Conservation (phyloP, 768 basidiomycete species). For the Pilatotrama ljubarskyi region DNA sequence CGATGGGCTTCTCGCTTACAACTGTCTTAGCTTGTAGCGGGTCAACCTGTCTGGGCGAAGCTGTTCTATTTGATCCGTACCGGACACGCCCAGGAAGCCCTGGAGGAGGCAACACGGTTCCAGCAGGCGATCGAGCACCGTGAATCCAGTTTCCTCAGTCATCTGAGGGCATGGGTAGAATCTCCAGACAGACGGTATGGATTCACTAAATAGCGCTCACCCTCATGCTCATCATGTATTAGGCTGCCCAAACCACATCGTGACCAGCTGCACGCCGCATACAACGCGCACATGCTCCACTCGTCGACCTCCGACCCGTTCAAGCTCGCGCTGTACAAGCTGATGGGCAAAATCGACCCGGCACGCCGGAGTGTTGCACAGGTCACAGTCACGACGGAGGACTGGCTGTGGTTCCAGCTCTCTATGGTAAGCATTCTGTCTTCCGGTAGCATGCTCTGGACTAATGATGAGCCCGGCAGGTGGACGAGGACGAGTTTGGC, state of each 20-base stretch:
- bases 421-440: slow-evolving; percentile 56
- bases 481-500: slow-evolving; percentile 81
- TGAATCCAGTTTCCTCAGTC: slow-evolving; percentile 80
- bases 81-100: slow-evolving; percentile 79
- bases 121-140: slow-evolving; percentile 73
- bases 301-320: slow-evolving; percentile 89
- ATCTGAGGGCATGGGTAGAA: slow-evolving; percentile 83
- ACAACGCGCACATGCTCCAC: slow-evolving; percentile 89
- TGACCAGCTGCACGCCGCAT: slow-evolving; percentile 78
- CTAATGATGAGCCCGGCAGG: slow-evolving; percentile 38
- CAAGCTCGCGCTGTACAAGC: slow-evolving; percentile 93
- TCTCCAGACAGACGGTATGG: slow-evolving; percentile 74
- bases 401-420: slow-evolving; percentile 98
- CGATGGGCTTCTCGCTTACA: not conserved
- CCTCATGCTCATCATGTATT: not conserved
- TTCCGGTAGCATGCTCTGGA: not conserved
- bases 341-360: slow-evolving; percentile 91
- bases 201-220: not conserved
- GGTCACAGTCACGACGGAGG: slow-evolving; percentile 91
- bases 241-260: slow-evolving; percentile 73
- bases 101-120: slow-evolving; percentile 69
- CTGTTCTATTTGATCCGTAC: slow-evolving; percentile 90
- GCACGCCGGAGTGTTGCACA: slow-evolving; percentile 73
- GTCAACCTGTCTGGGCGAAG: slow-evolving; percentile 91
- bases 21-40: slow-evolving; percentile 65